Evolutionary conservation across 768 basidiomycete species (phyloP).

Genomic region (Termitomyces sp.): DNA sequence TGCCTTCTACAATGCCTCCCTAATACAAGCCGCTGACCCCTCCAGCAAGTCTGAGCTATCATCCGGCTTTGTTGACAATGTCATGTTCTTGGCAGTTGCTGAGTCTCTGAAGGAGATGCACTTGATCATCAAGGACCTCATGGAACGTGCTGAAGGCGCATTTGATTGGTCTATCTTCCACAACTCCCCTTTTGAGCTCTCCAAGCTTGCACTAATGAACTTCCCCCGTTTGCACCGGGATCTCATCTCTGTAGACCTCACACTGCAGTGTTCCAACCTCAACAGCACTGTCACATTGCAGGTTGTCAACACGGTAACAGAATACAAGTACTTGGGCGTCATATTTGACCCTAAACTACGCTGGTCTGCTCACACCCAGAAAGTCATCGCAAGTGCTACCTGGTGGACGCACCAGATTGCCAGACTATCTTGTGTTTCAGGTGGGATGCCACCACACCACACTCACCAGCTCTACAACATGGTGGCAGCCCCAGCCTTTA

Average conservation of each 20-base stretch:
- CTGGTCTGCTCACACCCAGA: too few relatives aligned
- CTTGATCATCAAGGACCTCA: too few relatives aligned
- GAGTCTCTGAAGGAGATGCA: too few relatives aligned
- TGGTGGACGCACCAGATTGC: too few relatives aligned
- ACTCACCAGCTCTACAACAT: too few relatives aligned
- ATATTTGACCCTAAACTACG: too few relatives aligned
- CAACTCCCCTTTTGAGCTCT: background rate
- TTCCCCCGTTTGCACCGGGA: background rate
- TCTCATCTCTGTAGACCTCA: background rate
- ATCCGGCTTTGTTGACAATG: background rate
- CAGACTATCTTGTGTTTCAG: too few relatives aligned
- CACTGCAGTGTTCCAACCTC: background rate
- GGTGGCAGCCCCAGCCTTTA: too few relatives aligned
- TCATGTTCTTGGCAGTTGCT: too few relatives aligned
- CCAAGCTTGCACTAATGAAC: background rate
- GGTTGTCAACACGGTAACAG: background rate
- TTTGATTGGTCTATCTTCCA: background rate
- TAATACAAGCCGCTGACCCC: background rate
- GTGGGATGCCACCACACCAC: too few relatives aligned
- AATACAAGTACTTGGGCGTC: background rate
- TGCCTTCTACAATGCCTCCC: background rate
- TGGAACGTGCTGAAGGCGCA: too few relatives aligned
- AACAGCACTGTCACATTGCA: background rate
- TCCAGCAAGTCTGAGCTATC: background rate
- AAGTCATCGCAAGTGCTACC: too few relatives aligned